Evolutionary conservation across 768 basidiomycete genomes (phyloP).

Genomic region (Collybiopsis luxurians): DNA sequence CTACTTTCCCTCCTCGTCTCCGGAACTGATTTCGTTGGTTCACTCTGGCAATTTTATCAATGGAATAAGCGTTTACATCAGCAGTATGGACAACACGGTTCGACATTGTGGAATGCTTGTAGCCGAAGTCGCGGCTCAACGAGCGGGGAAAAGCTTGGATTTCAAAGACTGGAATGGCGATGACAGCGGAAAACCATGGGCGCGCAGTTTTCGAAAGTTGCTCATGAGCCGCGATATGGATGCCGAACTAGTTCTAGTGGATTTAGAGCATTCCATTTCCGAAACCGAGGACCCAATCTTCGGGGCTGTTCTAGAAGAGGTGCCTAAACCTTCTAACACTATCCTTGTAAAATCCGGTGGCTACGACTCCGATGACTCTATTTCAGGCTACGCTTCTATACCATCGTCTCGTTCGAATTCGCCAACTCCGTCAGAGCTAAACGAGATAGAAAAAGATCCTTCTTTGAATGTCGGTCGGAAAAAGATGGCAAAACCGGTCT

Average conservation of each 20-base stretch:
- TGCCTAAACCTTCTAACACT: constrained; percentile 7
- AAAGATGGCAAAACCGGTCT: constrained; percentile 82
- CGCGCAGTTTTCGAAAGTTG: constrained; percentile 55
- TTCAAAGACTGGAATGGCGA: constrained; percentile 87
- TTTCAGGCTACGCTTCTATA: constrained; percentile 74
- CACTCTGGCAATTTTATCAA: constrained; percentile 61
- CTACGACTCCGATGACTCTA: constrained; percentile 82
- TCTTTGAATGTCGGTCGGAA: constrained; percentile 67
- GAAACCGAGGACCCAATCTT: constrained; percentile 4
- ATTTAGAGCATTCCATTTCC: constrained; percentile 12
- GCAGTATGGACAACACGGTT: constrained; percentile 70
- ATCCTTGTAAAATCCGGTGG: constrained; percentile 19
- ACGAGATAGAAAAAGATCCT: constrained; percentile 84
- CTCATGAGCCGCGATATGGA: constrained; percentile 51
- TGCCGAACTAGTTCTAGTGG: constrained; percentile 27
- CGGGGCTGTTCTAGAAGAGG: constrained; percentile 3
- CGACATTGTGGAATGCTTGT: constrained; percentile 91
- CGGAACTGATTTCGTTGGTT: constrained; percentile 42
- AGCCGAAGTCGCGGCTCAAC: constrained; percentile 74
- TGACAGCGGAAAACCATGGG: constrained; percentile 63
- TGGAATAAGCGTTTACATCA: constrained; percentile 72
- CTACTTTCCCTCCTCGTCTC: constrained; percentile 54
- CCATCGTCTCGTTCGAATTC: constrained; percentile 71
- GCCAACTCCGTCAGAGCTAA: constrained; percentile 78
- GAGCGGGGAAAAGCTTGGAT: constrained; percentile 60